Percentiles rank a stretch among this genome's conserved stretches.
These are phyloP conservation scores for Paxillus involutus DNA, from an alignment of 768 basidiomycete species.

Conservation along the genomic window DNA sequence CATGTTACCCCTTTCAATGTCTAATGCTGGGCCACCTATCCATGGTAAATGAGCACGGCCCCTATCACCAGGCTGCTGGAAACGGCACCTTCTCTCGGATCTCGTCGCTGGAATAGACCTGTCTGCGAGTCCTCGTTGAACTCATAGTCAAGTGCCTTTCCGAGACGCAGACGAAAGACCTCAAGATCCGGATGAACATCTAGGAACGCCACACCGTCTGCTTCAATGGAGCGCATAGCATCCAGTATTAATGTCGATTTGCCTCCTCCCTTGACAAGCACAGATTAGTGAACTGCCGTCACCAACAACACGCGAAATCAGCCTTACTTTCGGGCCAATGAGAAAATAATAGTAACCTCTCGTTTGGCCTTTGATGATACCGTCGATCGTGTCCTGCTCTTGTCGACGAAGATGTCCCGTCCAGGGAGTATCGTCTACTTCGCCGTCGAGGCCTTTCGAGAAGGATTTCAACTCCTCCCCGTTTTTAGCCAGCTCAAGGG, in stretches of 20 bases:
- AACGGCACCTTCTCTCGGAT: conserved; percentile 73
- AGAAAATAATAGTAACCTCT: conserved; percentile 74
- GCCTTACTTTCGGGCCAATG: conserved; percentile 69
- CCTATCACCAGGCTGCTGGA: conserved; percentile 8
- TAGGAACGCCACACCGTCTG: conserved; percentile 71
- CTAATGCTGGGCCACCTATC: conserved; percentile 72
- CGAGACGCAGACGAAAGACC: conserved; percentile 81
- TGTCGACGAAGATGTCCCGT: conserved; percentile 64
- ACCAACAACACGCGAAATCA: conserved; percentile 1
- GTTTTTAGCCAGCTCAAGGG: conserved; percentile 66
- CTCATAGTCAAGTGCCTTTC: conserved; percentile 85
- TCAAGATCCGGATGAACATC: conserved; percentile 87
- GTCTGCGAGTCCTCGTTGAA: conserved; percentile 82
- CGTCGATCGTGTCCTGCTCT: conserved; percentile 76
- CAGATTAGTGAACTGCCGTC: conserved; percentile 10
- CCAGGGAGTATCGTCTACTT: conserved; percentile 44
- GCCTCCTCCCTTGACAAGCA: conserved; percentile 58
- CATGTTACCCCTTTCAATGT: conserved; percentile 71
- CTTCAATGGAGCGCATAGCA: conserved; percentile 71
- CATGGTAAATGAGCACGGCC: conserved; percentile 15
- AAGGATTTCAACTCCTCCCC: conserved; percentile 31
- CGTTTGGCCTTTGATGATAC: conserved; percentile 69
- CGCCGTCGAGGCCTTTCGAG: conserved; percentile 30
- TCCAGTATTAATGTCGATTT: conserved; percentile 86
- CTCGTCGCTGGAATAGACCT: conserved; percentile 76